phyloP scores from a whole-genome alignment of 1,284 basidiomycete genomes.

The Ceratobasidium sp. region DNA sequence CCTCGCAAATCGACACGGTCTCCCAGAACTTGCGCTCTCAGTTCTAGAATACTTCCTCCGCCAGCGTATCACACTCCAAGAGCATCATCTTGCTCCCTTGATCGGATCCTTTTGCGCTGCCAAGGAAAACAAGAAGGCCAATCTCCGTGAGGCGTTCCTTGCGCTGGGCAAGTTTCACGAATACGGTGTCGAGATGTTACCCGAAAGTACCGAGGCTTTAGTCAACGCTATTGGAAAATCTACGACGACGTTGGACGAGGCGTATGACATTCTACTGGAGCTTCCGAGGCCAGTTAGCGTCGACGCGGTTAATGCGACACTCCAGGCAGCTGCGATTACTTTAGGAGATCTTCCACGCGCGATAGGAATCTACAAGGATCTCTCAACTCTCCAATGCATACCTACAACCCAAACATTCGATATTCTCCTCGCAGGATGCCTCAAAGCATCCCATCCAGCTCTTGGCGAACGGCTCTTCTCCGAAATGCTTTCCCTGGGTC shows the following conservation, averaged over 20 bases:
- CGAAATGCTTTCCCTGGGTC: conserved; percentile 69
- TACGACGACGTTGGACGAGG: conserved; percentile 71
- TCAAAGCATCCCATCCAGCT: conserved; percentile 66
- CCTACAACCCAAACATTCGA: conserved; percentile 80
- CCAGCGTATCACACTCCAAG: conserved; percentile 67
- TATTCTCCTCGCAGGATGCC: conserved; percentile 74
- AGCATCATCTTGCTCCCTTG: conserved; percentile 78
- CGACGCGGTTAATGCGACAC: conserved; percentile 72
- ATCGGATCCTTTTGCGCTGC: conserved; percentile 72
- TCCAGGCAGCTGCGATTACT: conserved; percentile 70
- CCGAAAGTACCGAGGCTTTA: conserved; percentile 68
- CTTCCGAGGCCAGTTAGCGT: conserved; percentile 68
- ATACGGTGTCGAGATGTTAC: conserved; percentile 62
- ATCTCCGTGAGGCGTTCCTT: conserved; percentile 71
- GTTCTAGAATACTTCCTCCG: conserved; percentile 69
- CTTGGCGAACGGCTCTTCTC: conserved; percentile 69
- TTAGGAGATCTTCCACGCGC: conserved; percentile 80
- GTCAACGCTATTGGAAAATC: conserved; percentile 64
- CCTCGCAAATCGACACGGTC: conserved; percentile 77
- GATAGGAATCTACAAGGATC: conserved; percentile 78
- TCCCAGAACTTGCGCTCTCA: conserved; percentile 75
- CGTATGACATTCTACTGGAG: conserved; percentile 75
- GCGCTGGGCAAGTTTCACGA: conserved; percentile 70
- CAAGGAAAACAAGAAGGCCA: conserved; percentile 35
- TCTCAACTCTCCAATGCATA: conserved; percentile 66